Conservation (phyloP, 345 rosid genomes). For the Luvunga scandens region DNA sequence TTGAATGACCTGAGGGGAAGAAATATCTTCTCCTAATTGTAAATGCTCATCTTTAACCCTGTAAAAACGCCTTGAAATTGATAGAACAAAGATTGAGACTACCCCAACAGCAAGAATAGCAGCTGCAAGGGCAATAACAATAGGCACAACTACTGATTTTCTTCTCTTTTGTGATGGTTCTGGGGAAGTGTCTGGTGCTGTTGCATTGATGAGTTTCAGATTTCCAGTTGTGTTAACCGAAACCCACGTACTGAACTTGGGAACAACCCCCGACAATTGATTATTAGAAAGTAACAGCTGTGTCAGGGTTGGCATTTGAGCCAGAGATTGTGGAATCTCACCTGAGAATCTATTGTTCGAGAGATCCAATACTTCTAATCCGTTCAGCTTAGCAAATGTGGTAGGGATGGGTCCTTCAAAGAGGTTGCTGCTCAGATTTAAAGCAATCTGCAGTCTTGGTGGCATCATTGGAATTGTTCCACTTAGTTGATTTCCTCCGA, state of each 20-base stretch:
- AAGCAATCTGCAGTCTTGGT: slow-evolving; percentile 48
- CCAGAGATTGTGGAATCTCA: slow-evolving; percentile 35
- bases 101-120: slow-evolving; percentile 30
- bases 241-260: slow-evolving; percentile 30
- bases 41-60: slow-evolving; percentile 42
- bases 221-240: slow-evolving; percentile 39
- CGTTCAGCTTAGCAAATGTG: slow-evolving; percentile 27
- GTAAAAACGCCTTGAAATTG: slow-evolving; percentile 39
- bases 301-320: slow-evolving; percentile 31
- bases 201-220: slow-evolving; percentile 8
- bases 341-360: slow-evolving; percentile 61
- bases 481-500: slow-evolving; percentile 53
- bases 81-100: slow-evolving; percentile 24
- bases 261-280: slow-evolving; percentile 47
- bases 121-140: slow-evolving; percentile 37
- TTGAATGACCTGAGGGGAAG: slow-evolving; percentile 51
- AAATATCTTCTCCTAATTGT: slow-evolving; percentile 29
- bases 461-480: slow-evolving; percentile 70
- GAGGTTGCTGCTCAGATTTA: slow-evolving; percentile 72
- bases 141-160: slow-evolving; percentile 32
- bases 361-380: slow-evolving; percentile 75
- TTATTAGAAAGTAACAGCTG: slow-evolving; percentile 60
- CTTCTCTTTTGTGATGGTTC: background rate
- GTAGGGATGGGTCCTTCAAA: slow-evolving; percentile 51
- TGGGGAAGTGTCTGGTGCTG: background rate